Conservation (phyloP, 306 rosid genomes). For the Cicer yamashitae region DNA sequence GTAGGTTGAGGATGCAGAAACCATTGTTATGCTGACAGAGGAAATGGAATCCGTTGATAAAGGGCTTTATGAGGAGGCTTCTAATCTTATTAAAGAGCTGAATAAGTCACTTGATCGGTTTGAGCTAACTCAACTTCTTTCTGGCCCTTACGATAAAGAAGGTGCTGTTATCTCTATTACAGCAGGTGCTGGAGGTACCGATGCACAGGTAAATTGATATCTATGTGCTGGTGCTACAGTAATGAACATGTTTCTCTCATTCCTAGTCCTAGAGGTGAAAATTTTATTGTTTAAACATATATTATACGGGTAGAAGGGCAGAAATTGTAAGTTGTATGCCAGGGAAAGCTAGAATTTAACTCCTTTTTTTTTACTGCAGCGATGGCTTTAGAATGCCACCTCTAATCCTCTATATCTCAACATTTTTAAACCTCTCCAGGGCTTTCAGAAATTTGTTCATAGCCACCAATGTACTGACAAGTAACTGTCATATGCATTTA, state of each 20-base stretch:
- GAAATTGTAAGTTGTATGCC: conserved; percentile 29
- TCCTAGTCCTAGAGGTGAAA: conserved; percentile 30
- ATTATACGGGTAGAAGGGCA: conserved; percentile 7
- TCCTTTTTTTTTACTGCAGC: conserved; percentile 10
- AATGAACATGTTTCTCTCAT: conserved; percentile 21
- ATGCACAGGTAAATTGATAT: conserved; percentile 83
- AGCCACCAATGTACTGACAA: conserved; percentile 13
- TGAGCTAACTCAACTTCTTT: conserved; percentile 94
- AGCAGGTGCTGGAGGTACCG: conserved; percentile 99
- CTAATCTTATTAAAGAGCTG: conserved; percentile 72
- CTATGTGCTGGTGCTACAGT: conserved; percentile 19
- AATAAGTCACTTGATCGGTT: conserved; percentile 80
- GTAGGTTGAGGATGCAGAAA: conserved; percentile 96
- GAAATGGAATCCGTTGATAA: conserved; percentile 84
- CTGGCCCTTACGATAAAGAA: conserved; percentile 95
- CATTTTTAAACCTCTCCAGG: conserved; percentile 8
- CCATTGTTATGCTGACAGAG: conserved; percentile 83
- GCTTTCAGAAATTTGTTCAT: conserved; percentile 33
- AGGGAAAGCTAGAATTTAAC: conserved; percentile 1
- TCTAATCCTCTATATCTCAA: conserved; percentile 6
- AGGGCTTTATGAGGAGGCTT: conserved; percentile 90
- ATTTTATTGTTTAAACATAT: background rate
- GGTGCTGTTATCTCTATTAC: conserved; percentile 84
- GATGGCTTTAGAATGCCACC: conserved; percentile 19
- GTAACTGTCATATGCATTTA: conserved; percentile 31